Evolutionary conservation across 495 filamentous ascomycete genomes (phyloP).

Genomic region (Xylaria venustula): DNA sequence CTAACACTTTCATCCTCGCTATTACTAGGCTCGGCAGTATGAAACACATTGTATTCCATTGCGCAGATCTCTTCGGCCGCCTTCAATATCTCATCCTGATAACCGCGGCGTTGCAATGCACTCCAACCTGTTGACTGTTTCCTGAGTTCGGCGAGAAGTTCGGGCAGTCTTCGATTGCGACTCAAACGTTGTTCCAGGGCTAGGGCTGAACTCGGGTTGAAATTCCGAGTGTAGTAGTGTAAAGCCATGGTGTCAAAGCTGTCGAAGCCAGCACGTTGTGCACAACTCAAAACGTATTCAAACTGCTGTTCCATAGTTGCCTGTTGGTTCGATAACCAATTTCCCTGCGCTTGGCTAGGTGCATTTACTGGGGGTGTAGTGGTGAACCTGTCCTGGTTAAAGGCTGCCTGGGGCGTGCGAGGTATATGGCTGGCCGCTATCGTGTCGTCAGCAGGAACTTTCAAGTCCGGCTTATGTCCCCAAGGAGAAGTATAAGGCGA

Average conservation of each 20-base stretch:
- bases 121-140: background rate
- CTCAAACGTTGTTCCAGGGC: background rate
- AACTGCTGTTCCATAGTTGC: background rate
- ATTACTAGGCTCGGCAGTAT: background rate
- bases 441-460: background rate
- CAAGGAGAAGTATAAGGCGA: background rate
- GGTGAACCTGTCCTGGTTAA: background rate
- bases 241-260: conserved; percentile 4
- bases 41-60: background rate
- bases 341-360: background rate
- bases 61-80: background rate
- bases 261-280: background rate
- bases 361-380: background rate
- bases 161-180: background rate
- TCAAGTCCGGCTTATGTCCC: background rate
- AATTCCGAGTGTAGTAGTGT: background rate
- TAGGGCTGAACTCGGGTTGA: background rate
- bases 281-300: conserved; percentile 1
- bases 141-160: background rate
- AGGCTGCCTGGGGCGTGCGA: background rate
- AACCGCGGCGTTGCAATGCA: background rate
- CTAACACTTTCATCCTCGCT: background rate
- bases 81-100: background rate
- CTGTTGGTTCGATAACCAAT: background rate
- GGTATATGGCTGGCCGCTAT: background rate